Evolutionary conservation across 495 filamentous ascomycete species (phyloP).

Genomic region (Xylaria grammica): DNA sequence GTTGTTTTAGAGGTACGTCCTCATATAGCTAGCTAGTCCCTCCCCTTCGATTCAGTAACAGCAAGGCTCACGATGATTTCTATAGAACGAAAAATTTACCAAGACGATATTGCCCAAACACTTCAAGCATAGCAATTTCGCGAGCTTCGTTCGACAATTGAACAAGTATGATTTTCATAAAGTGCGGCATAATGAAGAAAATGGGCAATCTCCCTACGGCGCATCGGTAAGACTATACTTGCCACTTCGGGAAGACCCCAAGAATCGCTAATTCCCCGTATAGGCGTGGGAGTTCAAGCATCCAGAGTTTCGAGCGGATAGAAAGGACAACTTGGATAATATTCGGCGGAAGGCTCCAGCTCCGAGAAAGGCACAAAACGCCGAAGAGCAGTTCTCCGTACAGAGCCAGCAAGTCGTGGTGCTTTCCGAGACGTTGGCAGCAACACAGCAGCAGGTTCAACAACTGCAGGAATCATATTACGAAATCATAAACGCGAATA

Average conservation of each 20-base stretch:
- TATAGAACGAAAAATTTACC: slow-evolving; percentile 95
- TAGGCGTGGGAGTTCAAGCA: slow-evolving; percentile 99
- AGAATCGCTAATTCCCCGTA: slow-evolving; percentile 29
- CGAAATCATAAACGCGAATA: slow-evolving; percentile 82
- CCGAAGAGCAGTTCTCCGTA: slow-evolving; percentile 77
- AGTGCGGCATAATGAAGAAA: slow-evolving; percentile 96
- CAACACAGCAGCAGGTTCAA: slow-evolving; percentile 91
- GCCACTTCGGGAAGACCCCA: background rate
- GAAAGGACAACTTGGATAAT: slow-evolving; percentile 95
- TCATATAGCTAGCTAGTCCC: background rate
- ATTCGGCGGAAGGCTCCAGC: slow-evolving; percentile 96
- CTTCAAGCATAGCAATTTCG: slow-evolving; percentile 99
- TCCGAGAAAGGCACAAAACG: slow-evolving; percentile 72
- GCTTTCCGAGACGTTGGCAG: slow-evolving; percentile 83
- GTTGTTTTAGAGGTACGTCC: slow-evolving; percentile 88
- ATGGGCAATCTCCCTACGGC: slow-evolving; percentile 87
- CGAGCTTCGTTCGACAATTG: slow-evolving; percentile 95
- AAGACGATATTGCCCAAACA: slow-evolving; percentile 97
- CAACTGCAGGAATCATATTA: slow-evolving; percentile 83
- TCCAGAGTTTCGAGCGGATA: slow-evolving; percentile 93
- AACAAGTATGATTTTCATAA: slow-evolving; percentile 99
- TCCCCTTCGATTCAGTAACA: background rate
- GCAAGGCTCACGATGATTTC: slow-evolving; percentile 16
- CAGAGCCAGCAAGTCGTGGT: slow-evolving; percentile 82
- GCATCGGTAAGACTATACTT: slow-evolving; percentile 69